Evolutionary conservation across 768 basidiomycete genomes (phyloP).

Genomic region (Collybia sp.): DNA sequence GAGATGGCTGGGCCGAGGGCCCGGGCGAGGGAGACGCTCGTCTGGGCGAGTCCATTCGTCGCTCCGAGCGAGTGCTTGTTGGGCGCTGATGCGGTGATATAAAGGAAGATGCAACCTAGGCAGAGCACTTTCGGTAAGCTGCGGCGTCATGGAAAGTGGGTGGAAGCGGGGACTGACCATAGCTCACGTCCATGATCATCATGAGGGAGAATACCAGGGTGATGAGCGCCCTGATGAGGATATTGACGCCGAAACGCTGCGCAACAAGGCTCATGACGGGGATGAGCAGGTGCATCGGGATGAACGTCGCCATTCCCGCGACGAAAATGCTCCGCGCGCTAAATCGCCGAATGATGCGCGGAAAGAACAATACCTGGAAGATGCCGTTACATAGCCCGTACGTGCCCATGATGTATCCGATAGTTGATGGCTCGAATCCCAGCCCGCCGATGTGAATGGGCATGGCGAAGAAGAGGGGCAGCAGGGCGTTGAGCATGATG

Average conservation of each 20-base stretch:
- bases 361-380: slow-evolving; percentile 45
- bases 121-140: neutral
- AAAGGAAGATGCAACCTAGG: slow-evolving; percentile 45
- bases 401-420: slow-evolving; percentile 43
- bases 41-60: slow-evolving; percentile 46
- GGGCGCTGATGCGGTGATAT: slow-evolving; percentile 44
- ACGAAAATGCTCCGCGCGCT: slow-evolving; percentile 44
- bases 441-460: slow-evolving; percentile 48
- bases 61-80: slow-evolving; percentile 46
- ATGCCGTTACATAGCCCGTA: slow-evolving; percentile 47
- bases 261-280: neutral
- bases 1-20: slow-evolving; percentile 44
- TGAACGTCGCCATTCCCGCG: slow-evolving; percentile 25
- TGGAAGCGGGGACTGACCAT: neutral
- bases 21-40: slow-evolving; percentile 36
- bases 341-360: slow-evolving; percentile 35
- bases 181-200: neutral
- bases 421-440: slow-evolving; percentile 42
- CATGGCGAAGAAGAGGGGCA: slow-evolving; percentile 51
- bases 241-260: neutral
- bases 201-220: neutral
- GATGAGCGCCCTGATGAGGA: neutral
- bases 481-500: slow-evolving; percentile 31
- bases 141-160: neutral
- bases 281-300: slow-evolving; percentile 27